Conservation (phyloP, 2,329 filamentous ascomycete species). For the Colletotrichum somersetense region DNA sequence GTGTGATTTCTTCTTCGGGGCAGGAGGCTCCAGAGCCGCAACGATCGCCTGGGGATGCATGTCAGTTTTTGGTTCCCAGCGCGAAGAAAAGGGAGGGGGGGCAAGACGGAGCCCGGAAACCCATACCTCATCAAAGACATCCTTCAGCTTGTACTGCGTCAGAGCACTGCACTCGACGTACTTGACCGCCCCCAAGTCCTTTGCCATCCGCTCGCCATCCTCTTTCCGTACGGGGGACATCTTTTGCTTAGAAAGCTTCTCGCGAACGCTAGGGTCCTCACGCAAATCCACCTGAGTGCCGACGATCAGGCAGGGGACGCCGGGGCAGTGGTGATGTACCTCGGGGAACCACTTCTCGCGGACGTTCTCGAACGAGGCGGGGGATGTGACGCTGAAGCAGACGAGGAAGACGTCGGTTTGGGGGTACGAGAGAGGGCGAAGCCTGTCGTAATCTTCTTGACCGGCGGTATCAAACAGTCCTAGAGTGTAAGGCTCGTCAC, state of each 20-base stretch:
- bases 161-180: conserved; percentile 99
- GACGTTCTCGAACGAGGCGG: conserved; percentile 98
- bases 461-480: conserved; percentile 98
- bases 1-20: conserved; percentile 80
- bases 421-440: conserved; percentile 95
- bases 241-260: conserved; percentile 95
- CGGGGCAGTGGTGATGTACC: conserved; percentile 98
- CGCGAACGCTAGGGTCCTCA: conserved; percentile 86
- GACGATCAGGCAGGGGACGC: conserved; percentile 96
- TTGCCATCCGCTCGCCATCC: conserved; percentile 96
- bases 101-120: background rate
- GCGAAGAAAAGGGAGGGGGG: conserved; percentile 27
- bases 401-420: conserved; percentile 99
- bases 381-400: conserved; percentile 98
- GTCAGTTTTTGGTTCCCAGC: conserved; percentile 37
- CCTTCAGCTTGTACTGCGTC: conserved; percentile 98
- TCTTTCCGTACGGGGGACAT: conserved; percentile 93
- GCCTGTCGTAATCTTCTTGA: conserved; percentile 98
- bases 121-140: conserved; percentile 97
- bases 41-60: conserved; percentile 81
- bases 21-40: conserved; percentile 89
- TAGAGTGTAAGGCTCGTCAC: conserved; percentile 97
- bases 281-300: conserved; percentile 97
- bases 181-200: conserved; percentile 96
- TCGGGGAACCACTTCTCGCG: conserved; percentile 99